These are phyloP conservation scores for Paracorniculantispora psalliotae DNA, from an alignment of 2,329 filamentous ascomycete species.

Conservation along the genomic window DNA sequence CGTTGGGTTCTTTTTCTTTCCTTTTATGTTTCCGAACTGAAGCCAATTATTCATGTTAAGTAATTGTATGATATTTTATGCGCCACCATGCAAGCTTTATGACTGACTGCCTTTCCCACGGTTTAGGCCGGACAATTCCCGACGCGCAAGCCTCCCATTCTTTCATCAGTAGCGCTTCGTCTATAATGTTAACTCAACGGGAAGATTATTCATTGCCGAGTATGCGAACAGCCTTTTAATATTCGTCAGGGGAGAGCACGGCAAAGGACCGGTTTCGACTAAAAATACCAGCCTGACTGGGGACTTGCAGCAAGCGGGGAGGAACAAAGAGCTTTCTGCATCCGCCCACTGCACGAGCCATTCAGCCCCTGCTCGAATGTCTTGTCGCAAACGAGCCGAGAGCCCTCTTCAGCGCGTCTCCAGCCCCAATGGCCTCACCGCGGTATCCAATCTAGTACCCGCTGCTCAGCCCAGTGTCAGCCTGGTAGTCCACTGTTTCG, in stretches of 20 bases:
- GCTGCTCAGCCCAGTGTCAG: not conserved
- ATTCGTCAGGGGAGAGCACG: no score
- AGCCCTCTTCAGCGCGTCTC: not conserved
- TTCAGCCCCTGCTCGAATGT: not conserved
- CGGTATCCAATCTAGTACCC: not conserved
- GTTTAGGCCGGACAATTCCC: no score
- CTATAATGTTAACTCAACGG: no score
- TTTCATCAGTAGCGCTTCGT: no score
- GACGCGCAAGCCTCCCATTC: not conserved
- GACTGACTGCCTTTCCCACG: not conserved
- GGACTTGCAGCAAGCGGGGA: not conserved
- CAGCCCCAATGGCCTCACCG: not conserved
- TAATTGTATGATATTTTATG: no score
- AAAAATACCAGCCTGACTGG: not conserved
- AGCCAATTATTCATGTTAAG: no score
- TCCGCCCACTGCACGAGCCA: not conserved
- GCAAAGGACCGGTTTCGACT: not conserved
- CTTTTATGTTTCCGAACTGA: no score
- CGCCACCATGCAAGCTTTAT: no score
- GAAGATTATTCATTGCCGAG: no score
- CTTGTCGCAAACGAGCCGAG: conserved; percentile 1
- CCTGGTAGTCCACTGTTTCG: not conserved
- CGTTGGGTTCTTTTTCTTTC: no score
- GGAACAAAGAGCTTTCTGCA: not conserved
- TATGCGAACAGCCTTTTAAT: no score